Percentiles rank a stretch among this genome's conserved stretches.
phyloP scores from a whole-genome alignment of 768 basidiomycete genomes.

The Omphalotus guepiniiformis region DNA sequence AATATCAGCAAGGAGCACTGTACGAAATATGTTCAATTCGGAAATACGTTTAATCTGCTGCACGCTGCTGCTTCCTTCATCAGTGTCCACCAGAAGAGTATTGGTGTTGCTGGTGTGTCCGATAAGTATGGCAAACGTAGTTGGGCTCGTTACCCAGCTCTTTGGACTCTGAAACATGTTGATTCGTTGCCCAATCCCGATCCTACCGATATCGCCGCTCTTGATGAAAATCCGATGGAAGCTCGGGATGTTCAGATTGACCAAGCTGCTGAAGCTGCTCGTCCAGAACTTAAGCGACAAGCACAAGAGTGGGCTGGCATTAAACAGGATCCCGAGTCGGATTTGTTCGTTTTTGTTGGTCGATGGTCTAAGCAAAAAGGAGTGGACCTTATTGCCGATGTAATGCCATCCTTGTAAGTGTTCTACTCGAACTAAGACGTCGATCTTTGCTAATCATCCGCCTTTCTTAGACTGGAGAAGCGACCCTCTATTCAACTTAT shows the following conservation, averaged over 20 bases:
- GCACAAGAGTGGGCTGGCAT: conserved; percentile 96
- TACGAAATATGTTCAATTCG: conserved; percentile 96
- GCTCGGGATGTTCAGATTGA: conserved; percentile 77
- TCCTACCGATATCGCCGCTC: conserved; percentile 89
- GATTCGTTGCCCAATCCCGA: conserved; percentile 95
- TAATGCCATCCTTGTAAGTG: conserved; percentile 83
- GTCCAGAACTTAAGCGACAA: conserved; percentile 87
- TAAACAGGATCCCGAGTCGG: conserved; percentile 84
- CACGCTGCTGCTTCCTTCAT: conserved; percentile 93
- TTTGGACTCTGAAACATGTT: conserved; percentile 94
- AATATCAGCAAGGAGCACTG: conserved; percentile 96
- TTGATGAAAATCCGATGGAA: conserved; percentile 73
- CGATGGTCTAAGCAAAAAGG: conserved; percentile 99
- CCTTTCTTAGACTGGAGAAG: conserved; percentile 65
- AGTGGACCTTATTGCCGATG: conserved; percentile 95
- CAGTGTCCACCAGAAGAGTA: conserved; percentile 85
- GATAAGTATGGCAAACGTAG: conserved; percentile 97
- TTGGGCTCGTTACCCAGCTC: conserved; percentile 94
- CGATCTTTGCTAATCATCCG: conserved; percentile 8
- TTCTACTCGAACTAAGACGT: conserved; percentile 1
- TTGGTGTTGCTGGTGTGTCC: conserved; percentile 95
- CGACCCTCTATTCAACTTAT: conserved; percentile 82
- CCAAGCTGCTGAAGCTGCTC: conserved; percentile 76
- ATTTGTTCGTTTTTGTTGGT: conserved; percentile 94
- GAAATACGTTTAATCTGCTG: conserved; percentile 94